Percentiles rank a stretch among this genome's conserved stretches.
phyloP scores from a whole-genome alignment of 164 flowering plant genomes.

The Chimonanthus praecox region DNA sequence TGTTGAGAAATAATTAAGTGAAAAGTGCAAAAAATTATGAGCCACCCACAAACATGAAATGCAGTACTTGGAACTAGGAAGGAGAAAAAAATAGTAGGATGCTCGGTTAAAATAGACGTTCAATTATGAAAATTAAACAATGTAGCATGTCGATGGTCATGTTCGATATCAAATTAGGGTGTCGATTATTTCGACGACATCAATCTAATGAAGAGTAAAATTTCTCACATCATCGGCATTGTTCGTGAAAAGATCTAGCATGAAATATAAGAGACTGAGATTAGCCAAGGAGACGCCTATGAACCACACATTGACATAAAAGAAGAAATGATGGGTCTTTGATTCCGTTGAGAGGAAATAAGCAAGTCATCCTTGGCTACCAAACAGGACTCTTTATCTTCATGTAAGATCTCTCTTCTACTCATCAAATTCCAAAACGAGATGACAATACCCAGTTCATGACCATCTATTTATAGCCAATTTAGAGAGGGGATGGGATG shows the following conservation, averaged over 20 bases:
- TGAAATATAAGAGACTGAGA: slow-evolving; percentile 39
- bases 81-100: too few relatives aligned
- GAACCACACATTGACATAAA: slow-evolving; percentile 4
- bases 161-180: too few relatives aligned
- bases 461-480: not conserved
- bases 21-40: too few relatives aligned
- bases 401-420: not conserved
- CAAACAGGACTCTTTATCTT: not conserved
- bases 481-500: not conserved
- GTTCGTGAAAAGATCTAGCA: slow-evolving; percentile 23
- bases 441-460: not conserved
- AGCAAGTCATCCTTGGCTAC: slow-evolving; percentile 26
- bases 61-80: too few relatives aligned
- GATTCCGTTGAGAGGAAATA: slow-evolving; percentile 8
- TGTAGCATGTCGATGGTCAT: too few relatives aligned
- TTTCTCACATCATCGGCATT: too few relatives aligned
- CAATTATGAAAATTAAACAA: too few relatives aligned
- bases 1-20: too few relatives aligned
- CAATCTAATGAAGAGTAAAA: too few relatives aligned
- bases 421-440: not conserved
- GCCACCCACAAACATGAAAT: too few relatives aligned
- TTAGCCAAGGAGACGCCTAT: slow-evolving; percentile 51
- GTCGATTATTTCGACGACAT: too few relatives aligned
- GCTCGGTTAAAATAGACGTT: too few relatives aligned
- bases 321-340: not conserved